A percentile compares a stretch with the other conserved stretches of the same genome.
phyloP scores from a whole-genome alignment of 2,329 filamentous ascomycete species.

The Fusarium subtropicale region DNA sequence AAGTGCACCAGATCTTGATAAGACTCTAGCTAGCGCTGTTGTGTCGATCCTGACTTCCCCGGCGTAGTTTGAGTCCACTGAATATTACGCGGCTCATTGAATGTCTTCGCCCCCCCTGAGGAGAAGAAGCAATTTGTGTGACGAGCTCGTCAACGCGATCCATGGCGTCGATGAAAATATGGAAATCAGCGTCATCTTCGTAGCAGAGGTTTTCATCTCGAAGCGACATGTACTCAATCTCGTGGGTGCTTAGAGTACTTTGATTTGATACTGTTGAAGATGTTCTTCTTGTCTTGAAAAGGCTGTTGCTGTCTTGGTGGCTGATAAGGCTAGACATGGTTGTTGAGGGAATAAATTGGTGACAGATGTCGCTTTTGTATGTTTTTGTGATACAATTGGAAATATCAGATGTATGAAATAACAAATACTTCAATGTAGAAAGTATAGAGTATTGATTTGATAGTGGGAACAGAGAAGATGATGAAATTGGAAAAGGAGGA shows the following conservation, averaged over 20 bases:
- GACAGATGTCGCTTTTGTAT: not conserved
- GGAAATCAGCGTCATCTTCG: conserved; percentile 45
- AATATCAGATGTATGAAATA: conserved; percentile 2
- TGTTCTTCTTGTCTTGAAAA: conserved; percentile 29
- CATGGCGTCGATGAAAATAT: conserved; percentile 44
- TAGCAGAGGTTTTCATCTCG: conserved; percentile 42
- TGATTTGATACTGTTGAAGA: conserved; percentile 39
- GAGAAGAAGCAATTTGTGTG: conserved; percentile 23
- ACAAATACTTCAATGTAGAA: not conserved
- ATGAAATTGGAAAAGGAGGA: conserved; percentile 21
- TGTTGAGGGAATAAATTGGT: not conserved
- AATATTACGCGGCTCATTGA: conserved; percentile 39
- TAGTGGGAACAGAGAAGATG: conserved; percentile 8
- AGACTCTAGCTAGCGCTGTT: conserved; percentile 7
- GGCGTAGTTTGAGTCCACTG: conserved; percentile 34
- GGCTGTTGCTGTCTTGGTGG: conserved; percentile 24
- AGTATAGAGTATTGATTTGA: conserved; percentile 4
- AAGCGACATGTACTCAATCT: conserved; percentile 41
- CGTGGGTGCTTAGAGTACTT: conserved; percentile 37
- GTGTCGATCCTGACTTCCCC: conserved; percentile 30
- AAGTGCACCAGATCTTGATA: not conserved
- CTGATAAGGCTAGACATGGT: conserved; percentile 31
- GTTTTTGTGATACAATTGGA: not conserved
- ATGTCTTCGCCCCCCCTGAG: conserved; percentile 27
- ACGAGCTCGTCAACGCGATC: conserved; percentile 44